Evolutionary conservation across 2,329 filamentous ascomycete species (phyloP).

Genomic region (Spiromastix sp.): DNA sequence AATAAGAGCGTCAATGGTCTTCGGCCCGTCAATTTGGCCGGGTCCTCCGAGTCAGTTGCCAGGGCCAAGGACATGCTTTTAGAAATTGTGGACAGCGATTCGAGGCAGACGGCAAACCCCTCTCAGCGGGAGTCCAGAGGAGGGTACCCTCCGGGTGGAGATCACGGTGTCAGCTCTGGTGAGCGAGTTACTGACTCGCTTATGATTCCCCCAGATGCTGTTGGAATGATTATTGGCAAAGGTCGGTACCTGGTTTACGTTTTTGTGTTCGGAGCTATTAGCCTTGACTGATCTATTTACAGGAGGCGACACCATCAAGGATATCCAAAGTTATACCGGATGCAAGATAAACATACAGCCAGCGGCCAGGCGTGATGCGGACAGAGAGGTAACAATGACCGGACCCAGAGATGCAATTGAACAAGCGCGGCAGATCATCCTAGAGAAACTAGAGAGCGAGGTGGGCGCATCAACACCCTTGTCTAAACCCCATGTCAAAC

Average conservation of each 20-base stretch:
- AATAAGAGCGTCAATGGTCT: conserved; percentile 86
- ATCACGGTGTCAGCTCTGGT: conserved; percentile 13
- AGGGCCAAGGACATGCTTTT: conserved; percentile 80
- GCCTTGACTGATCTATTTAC: conserved; percentile 11
- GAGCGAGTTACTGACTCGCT: conserved; percentile 70
- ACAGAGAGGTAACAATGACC: conserved; percentile 79
- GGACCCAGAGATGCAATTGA: conserved; percentile 68
- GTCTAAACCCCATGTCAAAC: not conserved
- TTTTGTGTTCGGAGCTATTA: not conserved
- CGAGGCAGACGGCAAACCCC: conserved; percentile 21
- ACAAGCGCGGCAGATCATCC: conserved; percentile 72
- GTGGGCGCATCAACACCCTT: conserved; percentile 42
- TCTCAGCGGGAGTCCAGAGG: conserved; percentile 13
- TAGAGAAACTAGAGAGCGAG: conserved; percentile 85
- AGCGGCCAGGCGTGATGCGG: conserved; percentile 64
- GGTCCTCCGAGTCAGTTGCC: conserved; percentile 61
- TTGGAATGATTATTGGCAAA: conserved; percentile 95
- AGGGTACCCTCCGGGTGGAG: conserved; percentile 27
- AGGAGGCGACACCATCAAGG: conserved; percentile 83
- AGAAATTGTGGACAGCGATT: conserved; percentile 90
- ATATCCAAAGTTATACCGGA: conserved; percentile 77
- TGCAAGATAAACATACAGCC: conserved; percentile 91
- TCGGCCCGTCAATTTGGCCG: conserved; percentile 82
- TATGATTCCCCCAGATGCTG: conserved; percentile 77
- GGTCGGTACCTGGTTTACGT: conserved; percentile 30